Percentiles rank a stretch among this genome's conserved stretches.
phyloP scores from a whole-genome alignment of 176 grass and related monocot species.

The Elaeis guineensis region DNA sequence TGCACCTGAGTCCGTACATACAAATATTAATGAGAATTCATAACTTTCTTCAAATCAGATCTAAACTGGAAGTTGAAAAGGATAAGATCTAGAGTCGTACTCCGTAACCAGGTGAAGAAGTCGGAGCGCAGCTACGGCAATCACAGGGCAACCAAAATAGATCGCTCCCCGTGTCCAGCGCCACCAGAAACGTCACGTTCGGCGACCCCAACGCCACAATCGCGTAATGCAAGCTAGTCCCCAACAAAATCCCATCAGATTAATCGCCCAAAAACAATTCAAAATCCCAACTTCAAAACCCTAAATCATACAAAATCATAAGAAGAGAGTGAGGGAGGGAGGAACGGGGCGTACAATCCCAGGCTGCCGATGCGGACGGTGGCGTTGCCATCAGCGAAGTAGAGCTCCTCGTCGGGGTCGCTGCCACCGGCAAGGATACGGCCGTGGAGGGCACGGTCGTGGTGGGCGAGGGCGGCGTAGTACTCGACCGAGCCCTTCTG shows the following conservation, averaged over 20 bases:
- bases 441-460: conserved; percentile 48
- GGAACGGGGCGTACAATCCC: conserved; percentile 51
- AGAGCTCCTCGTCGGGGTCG: conserved; percentile 11
- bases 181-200: conserved; percentile 82
- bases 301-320: too few species aligned
- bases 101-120: conserved; percentile 28
- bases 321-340: not conserved
- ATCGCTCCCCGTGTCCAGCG: conserved; percentile 88
- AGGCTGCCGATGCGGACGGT: conserved; percentile 28
- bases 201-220: conserved; percentile 68
- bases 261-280: conserved; percentile 1
- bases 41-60: too few species aligned
- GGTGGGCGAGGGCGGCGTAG: conserved; percentile 52
- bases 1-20: too few species aligned
- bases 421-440: conserved; percentile 30
- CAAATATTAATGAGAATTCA: too few species aligned
- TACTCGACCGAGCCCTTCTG: conserved; percentile 42
- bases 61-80: not conserved
- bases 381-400: conserved; percentile 65
- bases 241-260: conserved; percentile 5
- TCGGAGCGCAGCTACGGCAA: conserved; percentile 52
- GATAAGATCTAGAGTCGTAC: conserved; percentile 20
- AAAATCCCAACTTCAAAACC: not conserved
- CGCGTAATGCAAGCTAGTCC: conserved; percentile 79
- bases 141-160: conserved; percentile 94